Percentiles rank a stretch among this genome's conserved stretches.
phyloP scores from a whole-genome alignment of 2,329 filamentous ascomycete species.

The Xylogone sp. region DNA sequence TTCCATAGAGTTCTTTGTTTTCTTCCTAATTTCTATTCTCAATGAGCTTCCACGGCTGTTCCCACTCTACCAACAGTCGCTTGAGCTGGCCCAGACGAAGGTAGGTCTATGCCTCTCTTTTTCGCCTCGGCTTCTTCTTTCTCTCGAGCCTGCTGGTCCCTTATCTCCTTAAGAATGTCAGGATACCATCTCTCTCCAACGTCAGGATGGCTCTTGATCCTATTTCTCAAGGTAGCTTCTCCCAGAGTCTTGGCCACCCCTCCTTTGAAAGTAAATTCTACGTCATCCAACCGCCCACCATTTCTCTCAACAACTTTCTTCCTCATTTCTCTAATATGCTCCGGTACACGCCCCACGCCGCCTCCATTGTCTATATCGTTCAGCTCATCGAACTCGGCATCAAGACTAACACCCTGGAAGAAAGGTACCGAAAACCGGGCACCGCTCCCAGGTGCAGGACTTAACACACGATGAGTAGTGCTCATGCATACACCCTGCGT shows the following conservation, averaged over 20 bases:
- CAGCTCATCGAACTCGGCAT: constrained; percentile 65
- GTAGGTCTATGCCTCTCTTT: constrained; percentile 10
- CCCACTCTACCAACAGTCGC: constrained; percentile 20
- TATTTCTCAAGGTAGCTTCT: constrained; percentile 79
- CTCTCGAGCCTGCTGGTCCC: constrained; percentile 51
- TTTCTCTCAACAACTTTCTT: constrained; percentile 52
- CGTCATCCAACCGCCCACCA: constrained; percentile 62
- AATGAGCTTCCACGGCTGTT: constrained; percentile 37
- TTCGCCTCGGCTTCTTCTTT: constrained; percentile 26
- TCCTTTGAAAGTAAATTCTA: constrained; percentile 82
- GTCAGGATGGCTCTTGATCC: constrained; percentile 83
- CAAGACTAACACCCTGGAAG: constrained; percentile 81
- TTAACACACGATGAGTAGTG: constrained; percentile 82
- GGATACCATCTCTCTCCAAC: constrained; percentile 81
- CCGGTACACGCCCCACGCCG: constrained; percentile 45
- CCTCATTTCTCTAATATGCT: constrained; percentile 58
- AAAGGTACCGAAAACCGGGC: constrained; percentile 79
- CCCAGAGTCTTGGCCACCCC: constrained; percentile 63
- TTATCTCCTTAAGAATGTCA: constrained; percentile 49
- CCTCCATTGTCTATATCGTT: constrained; percentile 59
- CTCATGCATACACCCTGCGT: constrained; percentile 78
- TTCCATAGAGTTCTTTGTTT: background rate
- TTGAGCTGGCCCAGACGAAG: constrained; percentile 6
- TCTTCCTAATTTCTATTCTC: constrained; percentile 5
- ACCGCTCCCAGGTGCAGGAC: constrained; percentile 64